phyloP scores from a whole-genome alignment of 108 stramenopile genomes.

The Nitzschia inconspicua region DNA sequence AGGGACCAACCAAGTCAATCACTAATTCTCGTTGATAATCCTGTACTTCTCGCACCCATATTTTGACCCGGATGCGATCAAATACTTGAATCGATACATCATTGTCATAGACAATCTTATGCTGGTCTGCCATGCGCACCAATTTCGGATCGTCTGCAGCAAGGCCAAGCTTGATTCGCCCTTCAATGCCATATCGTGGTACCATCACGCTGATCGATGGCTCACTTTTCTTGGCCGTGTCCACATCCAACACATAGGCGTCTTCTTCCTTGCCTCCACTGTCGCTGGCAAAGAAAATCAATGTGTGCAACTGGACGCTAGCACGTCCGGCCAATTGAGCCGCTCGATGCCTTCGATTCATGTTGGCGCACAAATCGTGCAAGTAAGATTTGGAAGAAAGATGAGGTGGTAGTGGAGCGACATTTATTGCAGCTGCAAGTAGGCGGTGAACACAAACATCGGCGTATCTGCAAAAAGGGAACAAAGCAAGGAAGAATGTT shows the following conservation, averaged over 20 bases:
- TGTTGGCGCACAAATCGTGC: constrained; percentile 92
- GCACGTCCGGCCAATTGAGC: constrained; percentile 95
- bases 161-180: constrained; percentile 61
- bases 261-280: constrained; percentile 78
- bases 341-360: constrained; percentile 95
- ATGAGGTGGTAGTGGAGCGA: constrained; percentile 85
- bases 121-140: constrained; percentile 53
- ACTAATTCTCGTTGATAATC: constrained; percentile 72
- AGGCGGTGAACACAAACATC: constrained; percentile 99
- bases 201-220: constrained; percentile 90
- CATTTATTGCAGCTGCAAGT: constrained; percentile 91
- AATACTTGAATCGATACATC: constrained; percentile 76
- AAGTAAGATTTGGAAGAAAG: constrained; percentile 87
- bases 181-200: constrained; percentile 98
- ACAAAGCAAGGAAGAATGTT: background rate
- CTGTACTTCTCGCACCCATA: constrained; percentile 59
- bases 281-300: constrained; percentile 85
- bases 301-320: constrained; percentile 89
- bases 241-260: constrained; percentile 92
- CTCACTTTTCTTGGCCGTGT: constrained; percentile 49
- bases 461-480: constrained; percentile 71
- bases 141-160: constrained; percentile 52
- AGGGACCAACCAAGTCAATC: constrained; percentile 62
- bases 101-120: constrained; percentile 52
- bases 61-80: constrained; percentile 82